Evolutionary conservation across 257 asterid species (phyloP).

Genomic region (Cruciata laevipes): DNA sequence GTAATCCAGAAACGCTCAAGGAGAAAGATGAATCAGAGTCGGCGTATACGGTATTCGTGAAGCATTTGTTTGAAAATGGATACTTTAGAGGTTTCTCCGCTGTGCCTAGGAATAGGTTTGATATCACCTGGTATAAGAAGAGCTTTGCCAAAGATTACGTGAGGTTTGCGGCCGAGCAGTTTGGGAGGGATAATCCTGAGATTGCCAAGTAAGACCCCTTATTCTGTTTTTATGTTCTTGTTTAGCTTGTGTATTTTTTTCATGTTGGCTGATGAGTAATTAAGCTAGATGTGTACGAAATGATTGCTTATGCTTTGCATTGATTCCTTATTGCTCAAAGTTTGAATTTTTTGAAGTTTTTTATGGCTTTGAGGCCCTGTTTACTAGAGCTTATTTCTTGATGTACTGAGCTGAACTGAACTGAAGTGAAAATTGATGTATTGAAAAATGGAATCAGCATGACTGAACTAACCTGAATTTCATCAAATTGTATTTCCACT

Average conservation of each 20-base stretch:
- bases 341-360: not conserved
- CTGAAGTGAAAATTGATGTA: no score
- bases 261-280: not conserved
- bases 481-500: no score
- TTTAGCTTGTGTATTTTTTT: not conserved
- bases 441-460: no score
- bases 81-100: slow-evolving; percentile 48
- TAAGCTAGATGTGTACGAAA: not conserved
- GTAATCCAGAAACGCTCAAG: not conserved
- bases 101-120: slow-evolving; percentile 34
- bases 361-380: not conserved
- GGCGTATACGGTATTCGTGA: slow-evolving; percentile 34
- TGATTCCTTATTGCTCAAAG: not conserved
- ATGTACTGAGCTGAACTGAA: no score
- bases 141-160: slow-evolving; percentile 49
- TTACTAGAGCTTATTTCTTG: no score
- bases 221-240: slow-evolving; percentile 2
- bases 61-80: slow-evolving; percentile 41
- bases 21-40: slow-evolving; percentile 24
- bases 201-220: slow-evolving; percentile 54
- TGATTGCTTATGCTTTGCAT: not conserved
- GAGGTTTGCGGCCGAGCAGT: slow-evolving; percentile 50
- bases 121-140: slow-evolving; percentile 37
- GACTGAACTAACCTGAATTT: no score
- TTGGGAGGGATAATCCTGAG: slow-evolving; percentile 59